Evolutionary conservation across 352 stramenopile genomes (phyloP).

Genomic region (Globisporangium carolinianum): DNA sequence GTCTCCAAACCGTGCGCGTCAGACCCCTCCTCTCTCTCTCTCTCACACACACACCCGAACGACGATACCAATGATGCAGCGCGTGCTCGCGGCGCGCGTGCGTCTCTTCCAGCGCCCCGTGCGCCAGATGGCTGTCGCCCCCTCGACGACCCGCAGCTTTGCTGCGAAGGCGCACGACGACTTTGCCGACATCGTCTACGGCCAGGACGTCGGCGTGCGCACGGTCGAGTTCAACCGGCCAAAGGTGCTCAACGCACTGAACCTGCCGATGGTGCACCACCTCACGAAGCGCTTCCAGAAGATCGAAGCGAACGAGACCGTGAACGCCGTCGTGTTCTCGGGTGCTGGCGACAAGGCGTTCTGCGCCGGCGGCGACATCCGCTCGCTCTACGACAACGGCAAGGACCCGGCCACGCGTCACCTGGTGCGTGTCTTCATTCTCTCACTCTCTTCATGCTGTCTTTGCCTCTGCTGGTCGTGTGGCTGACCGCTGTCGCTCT

Average conservation of each 20-base stretch:
- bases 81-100: conserved; percentile 41
- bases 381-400: conserved; percentile 81
- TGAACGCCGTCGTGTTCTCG: conserved; percentile 82
- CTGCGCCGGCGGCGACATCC: conserved; percentile 95
- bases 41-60: background rate
- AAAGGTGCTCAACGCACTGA: conserved; percentile 89
- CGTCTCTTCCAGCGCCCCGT: conserved; percentile 55
- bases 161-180: conserved; percentile 34
- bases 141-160: conserved; percentile 11
- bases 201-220: conserved; percentile 69
- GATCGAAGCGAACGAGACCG: conserved; percentile 69
- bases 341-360: conserved; percentile 85
- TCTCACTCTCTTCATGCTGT: background rate
- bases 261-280: conserved; percentile 88
- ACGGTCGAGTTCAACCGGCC: conserved; percentile 90
- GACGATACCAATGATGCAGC: conserved; percentile 29
- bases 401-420: conserved; percentile 63
- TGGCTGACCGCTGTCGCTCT: no score
- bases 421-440: conserved; percentile 17
- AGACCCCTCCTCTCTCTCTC: no score
- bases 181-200: conserved; percentile 69
- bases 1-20: no score
- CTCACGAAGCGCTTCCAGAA: conserved; percentile 83
- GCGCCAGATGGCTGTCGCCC: conserved; percentile 6
- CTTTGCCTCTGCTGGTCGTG: no score